phyloP scores from a whole-genome alignment of 176 grass and related monocot genomes.

The Zea luxurians region DNA sequence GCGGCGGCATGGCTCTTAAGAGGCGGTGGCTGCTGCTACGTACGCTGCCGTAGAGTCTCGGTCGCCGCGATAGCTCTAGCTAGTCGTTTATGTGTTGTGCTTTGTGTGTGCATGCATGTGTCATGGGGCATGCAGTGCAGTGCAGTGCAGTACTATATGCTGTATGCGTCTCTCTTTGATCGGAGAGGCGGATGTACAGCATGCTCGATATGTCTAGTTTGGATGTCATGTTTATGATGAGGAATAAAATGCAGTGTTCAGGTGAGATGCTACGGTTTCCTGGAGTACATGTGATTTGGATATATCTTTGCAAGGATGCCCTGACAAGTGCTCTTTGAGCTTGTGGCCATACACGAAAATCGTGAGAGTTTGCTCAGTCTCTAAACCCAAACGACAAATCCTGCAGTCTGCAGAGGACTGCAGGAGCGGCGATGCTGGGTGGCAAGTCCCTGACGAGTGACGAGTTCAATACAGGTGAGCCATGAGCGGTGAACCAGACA shows the following conservation, averaged over 20 bases:
- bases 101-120: slow-evolving; percentile 11
- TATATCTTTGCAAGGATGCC: background rate
- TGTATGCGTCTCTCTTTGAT: background rate
- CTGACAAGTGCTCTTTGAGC: too few relatives aligned
- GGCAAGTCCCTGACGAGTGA: too few relatives aligned
- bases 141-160: background rate
- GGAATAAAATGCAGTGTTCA: slow-evolving; percentile 45
- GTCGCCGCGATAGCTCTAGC: background rate
- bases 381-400: too few relatives aligned
- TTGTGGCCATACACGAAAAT: too few relatives aligned
- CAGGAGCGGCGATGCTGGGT: too few relatives aligned
- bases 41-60: background rate
- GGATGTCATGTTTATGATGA: slow-evolving; percentile 25
- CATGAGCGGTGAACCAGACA: too few relatives aligned
- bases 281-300: background rate
- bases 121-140: background rate
- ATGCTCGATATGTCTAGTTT: slow-evolving; percentile 31
- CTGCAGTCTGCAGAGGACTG: too few relatives aligned
- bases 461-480: too few relatives aligned
- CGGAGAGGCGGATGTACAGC: background rate
- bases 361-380: too few relatives aligned
- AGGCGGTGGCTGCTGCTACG: background rate
- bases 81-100: background rate
- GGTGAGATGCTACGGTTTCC: background rate
- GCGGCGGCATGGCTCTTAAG: background rate